These are phyloP conservation scores for Russula lepida DNA, from an alignment of 768 basidiomycete genomes.

Conservation along the genomic window DNA sequence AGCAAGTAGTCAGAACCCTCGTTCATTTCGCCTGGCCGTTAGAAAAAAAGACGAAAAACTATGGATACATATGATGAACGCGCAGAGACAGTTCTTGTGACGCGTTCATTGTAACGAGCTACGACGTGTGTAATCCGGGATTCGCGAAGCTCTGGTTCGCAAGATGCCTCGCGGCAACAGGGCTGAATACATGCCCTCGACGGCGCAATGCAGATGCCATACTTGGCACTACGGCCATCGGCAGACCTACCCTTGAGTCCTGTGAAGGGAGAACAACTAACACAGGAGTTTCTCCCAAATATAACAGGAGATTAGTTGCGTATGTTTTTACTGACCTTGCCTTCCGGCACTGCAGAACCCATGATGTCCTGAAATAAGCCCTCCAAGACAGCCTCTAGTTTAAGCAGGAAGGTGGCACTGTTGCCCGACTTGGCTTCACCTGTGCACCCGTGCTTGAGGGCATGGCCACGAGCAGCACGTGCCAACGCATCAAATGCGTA, in stretches of 20 bases:
- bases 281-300: conserved; percentile 11
- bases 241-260: conserved; percentile 12
- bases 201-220: conserved; percentile 11
- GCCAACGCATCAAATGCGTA: conserved; percentile 93
- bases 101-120: conserved; percentile 20
- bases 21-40: conserved; percentile 31
- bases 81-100: conserved; percentile 20
- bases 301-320: conserved; percentile 14
- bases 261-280: conserved; percentile 10
- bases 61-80: conserved; percentile 27
- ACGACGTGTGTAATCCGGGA: conserved; percentile 15
- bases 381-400: conserved; percentile 86
- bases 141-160: conserved; percentile 13
- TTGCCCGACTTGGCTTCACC: conserved; percentile 58
- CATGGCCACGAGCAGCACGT: conserved; percentile 66
- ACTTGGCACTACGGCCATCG: conserved; percentile 3
- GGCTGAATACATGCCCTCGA: conserved; percentile 4
- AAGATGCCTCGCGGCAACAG: conserved; percentile 1
- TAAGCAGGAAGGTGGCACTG: conserved; percentile 75
- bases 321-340: conserved; percentile 64
- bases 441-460: conserved; percentile 53
- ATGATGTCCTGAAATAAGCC: conserved; percentile 84
- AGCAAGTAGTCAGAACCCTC: conserved; percentile 27
- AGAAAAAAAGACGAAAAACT: conserved; percentile 26
- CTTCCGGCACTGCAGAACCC: conserved; percentile 52